phyloP scores from a whole-genome alignment of 495 filamentous ascomycete species.

The Aspergillus nidulans region DNA sequence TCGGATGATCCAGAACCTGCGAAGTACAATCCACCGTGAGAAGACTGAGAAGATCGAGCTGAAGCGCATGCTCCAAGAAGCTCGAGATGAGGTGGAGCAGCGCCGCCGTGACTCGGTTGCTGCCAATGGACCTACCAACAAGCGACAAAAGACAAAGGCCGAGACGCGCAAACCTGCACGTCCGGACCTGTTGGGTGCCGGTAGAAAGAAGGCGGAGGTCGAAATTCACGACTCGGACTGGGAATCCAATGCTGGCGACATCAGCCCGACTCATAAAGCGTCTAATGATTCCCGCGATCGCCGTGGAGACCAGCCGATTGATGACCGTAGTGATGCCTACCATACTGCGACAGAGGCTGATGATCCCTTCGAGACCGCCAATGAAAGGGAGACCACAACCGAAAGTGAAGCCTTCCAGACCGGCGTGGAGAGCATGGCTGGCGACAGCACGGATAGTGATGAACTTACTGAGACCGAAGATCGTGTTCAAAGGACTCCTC shows the following conservation, averaged over 20 bases:
- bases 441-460: slow-evolving; percentile 64
- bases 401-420: slow-evolving; percentile 96
- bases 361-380: slow-evolving; percentile 77
- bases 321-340: slow-evolving; percentile 61
- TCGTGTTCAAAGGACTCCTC: slow-evolving; percentile 43
- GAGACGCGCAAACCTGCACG: slow-evolving; percentile 70
- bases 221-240: slow-evolving; percentile 75
- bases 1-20: slow-evolving; percentile 89
- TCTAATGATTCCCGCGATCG: slow-evolving; percentile 17
- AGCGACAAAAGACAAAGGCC: slow-evolving; percentile 65
- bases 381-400: slow-evolving; percentile 67
- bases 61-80: slow-evolving; percentile 92
- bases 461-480: slow-evolving; percentile 86
- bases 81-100: slow-evolving; percentile 86
- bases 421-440: slow-evolving; percentile 73
- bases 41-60: slow-evolving; percentile 97
- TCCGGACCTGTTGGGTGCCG: slow-evolving; percentile 69
- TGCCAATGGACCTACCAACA: slow-evolving; percentile 43
- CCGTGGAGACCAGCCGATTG: slow-evolving; percentile 25
- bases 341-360: slow-evolving; percentile 83
- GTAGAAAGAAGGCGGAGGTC: slow-evolving; percentile 73
- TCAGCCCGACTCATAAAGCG: slow-evolving; percentile 43
- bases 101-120: slow-evolving; percentile 55
- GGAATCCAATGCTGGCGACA: slow-evolving; percentile 69
- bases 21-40: slow-evolving; percentile 90